Conservation (phyloP, 768 basidiomycete genomes). For the Solioccasus polychromus region DNA sequence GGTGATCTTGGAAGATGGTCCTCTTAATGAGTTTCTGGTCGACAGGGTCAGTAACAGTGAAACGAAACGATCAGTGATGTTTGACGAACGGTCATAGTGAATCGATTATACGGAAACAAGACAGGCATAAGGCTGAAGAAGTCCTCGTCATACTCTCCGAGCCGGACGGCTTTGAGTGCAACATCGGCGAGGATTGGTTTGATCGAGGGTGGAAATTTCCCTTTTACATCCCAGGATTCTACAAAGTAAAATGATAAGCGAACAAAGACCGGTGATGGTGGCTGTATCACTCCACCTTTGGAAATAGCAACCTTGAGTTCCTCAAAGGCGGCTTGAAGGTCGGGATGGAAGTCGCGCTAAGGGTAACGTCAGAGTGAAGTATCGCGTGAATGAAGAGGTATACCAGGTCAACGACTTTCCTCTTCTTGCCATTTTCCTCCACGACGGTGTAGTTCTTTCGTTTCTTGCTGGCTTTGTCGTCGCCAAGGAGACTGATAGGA, state of each 20-base stretch:
- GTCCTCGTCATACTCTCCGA: constrained; percentile 89
- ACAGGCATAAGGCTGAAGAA: constrained; percentile 88
- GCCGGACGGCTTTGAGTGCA: constrained; percentile 72
- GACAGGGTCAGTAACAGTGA: constrained; percentile 7
- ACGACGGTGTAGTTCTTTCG: constrained; percentile 52
- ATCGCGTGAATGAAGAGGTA: constrained; percentile 13
- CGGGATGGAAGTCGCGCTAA: constrained; percentile 68
- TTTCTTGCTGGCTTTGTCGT: constrained; percentile 45
- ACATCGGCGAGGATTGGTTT: constrained; percentile 70
- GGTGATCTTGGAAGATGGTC: constrained; percentile 77
- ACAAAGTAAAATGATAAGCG: constrained; percentile 5
- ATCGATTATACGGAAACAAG: constrained; percentile 93
- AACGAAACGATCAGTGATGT: background rate
- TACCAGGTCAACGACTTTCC: constrained; percentile 67
- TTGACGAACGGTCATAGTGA: constrained; percentile 77
- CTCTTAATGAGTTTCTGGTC: constrained; percentile 88
- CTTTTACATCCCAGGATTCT: constrained; percentile 80
- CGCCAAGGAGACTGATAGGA: constrained; percentile 45
- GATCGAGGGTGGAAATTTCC: constrained; percentile 83
- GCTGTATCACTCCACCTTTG: constrained; percentile 41
- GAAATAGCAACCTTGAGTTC: constrained; percentile 58
- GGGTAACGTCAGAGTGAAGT: background rate
- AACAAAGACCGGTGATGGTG: background rate
- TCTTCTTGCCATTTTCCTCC: constrained; percentile 64
- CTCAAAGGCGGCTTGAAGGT: constrained; percentile 60